Evolutionary conservation across 1,139 yeast species (phyloP), one percentile per base, ranked within the genome.

Genomic region (Pichia sp.): DNA sequence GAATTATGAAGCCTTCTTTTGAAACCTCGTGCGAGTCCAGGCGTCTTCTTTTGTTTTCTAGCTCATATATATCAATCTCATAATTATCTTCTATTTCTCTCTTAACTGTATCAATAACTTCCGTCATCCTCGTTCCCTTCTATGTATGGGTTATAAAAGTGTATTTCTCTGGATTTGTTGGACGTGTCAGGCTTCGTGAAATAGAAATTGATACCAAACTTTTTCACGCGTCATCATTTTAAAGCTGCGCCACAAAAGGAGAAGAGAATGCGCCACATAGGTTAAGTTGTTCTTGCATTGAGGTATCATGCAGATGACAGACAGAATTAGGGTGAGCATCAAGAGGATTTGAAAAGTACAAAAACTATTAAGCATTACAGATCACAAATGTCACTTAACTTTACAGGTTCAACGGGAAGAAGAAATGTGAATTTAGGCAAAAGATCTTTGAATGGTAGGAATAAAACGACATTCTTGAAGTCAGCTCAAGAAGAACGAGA

Each of bases 371-470:
- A n/a, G n/a, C n/a, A n/a, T n/a, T n/a, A n/a, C n/a, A n/a, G n/a
- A n/a, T n/a, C n/a, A n/a, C n/a, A 9, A 18, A 56, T 56, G 61
- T 52, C 52, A 32, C 39, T 72, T 35, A 79, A 81, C 61, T 83
- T 83, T 61, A 77, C 79, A 4, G 93, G 93, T 2, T 74, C 72
- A 43, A 71, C 70, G 9, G 70, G 68, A 50, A 72, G 74, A 49
- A 66, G 96, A 44, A 74, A 71, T 31, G 81, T 89, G 49, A 88
- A 89, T 57, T 67, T 88, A 36, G 93, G 96, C 4, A 83, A 83
- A 43, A 54, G 64, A 34, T 61, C 66, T 19, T 56, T 62, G 37
- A 50, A 55, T 38, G 54, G 59, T 46, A 54, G 56, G 49, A 56
- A 59, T 47, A 57, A 68, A 42, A 58, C 60, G 32, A 64, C 71